Evolutionary conservation across 2,329 filamentous ascomycete genomes (phyloP).

Genomic region (Penicillium capsulatum): DNA sequence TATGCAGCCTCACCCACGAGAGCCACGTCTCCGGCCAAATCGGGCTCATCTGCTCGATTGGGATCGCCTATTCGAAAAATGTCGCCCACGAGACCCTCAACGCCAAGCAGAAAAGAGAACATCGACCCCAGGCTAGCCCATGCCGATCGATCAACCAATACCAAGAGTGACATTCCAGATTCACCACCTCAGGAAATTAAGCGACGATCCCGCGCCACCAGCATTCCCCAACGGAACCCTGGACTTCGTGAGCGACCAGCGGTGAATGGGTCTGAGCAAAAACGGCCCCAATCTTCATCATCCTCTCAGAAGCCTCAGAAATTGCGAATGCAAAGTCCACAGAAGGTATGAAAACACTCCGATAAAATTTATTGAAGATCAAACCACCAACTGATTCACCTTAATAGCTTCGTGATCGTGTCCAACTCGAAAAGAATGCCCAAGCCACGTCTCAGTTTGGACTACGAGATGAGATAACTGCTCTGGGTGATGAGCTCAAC

Average conservation of each 20-base stretch:
- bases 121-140: constrained; percentile 33
- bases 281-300: constrained; percentile 49
- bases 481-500: constrained; percentile 76
- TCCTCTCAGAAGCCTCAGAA: constrained; percentile 69
- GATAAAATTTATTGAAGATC: neutral
- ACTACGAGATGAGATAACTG: constrained; percentile 70
- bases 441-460: constrained; percentile 66
- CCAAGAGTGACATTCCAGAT: constrained; percentile 30
- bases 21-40: constrained; percentile 31
- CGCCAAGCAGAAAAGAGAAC: constrained; percentile 41
- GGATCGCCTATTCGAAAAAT: constrained; percentile 30
- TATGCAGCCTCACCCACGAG: constrained; percentile 30
- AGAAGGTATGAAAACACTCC: constrained; percentile 44
- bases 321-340: constrained; percentile 60
- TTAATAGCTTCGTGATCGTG: constrained; percentile 65
- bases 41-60: constrained; percentile 27
- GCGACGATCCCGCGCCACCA: constrained; percentile 46
- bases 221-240: constrained; percentile 45
- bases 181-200: constrained; percentile 39
- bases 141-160: constrained; percentile 32
- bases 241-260: constrained; percentile 35
- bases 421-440: constrained; percentile 74
- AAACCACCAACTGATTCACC: neutral
- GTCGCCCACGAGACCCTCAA: constrained; percentile 32
- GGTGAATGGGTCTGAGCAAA: constrained; percentile 31